Conservation (phyloP, 129 eudicot genomes). For the Arctium minus region DNA sequence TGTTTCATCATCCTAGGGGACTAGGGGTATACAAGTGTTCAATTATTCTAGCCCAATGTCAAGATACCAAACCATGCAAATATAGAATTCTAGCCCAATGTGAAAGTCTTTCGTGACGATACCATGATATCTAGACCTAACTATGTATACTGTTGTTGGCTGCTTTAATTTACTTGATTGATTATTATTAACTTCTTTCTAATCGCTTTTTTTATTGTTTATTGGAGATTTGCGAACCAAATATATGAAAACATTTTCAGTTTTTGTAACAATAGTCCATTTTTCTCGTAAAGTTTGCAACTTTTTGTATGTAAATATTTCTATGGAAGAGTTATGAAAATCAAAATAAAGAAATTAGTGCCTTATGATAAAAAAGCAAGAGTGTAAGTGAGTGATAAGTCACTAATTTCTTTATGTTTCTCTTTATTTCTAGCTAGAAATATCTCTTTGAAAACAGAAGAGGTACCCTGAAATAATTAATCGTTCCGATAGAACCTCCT, state of each 20-base stretch:
- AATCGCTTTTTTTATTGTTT: not conserved
- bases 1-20: no score
- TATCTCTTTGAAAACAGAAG: no score
- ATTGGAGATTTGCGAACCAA: not conserved
- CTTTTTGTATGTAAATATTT: not conserved
- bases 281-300: not conserved
- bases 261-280: not conserved
- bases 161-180: not conserved
- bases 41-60: not conserved
- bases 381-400: not conserved
- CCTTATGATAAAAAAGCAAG: not conserved
- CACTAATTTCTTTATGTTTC: no score
- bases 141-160: not conserved
- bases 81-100: no score
- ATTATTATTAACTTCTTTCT: not conserved
- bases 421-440: no score
- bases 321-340: not conserved
- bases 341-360: not conserved
- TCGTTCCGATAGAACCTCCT: no score
- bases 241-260: not conserved
- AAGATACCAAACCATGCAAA: not conserved
- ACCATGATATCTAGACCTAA: not conserved
- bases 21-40: not conserved
- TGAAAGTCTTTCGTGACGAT: not conserved
- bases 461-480: no score